Evolutionary conservation across 2,329 filamentous ascomycete species (phyloP).

Genomic region (Paraphaeosphaeria minitans): DNA sequence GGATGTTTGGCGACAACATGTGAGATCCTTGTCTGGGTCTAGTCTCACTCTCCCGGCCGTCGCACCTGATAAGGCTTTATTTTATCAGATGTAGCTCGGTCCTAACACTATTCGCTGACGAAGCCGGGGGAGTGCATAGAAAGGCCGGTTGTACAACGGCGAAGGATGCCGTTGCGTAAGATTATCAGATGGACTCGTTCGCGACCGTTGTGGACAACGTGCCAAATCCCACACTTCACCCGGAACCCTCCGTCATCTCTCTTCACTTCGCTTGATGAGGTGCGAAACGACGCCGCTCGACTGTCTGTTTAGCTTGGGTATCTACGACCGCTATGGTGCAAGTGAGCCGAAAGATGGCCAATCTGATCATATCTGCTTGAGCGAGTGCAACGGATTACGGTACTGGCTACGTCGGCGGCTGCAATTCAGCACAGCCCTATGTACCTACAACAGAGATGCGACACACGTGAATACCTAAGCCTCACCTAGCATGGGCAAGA

Average conservation of each 20-base stretch:
- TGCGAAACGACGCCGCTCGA: background rate
- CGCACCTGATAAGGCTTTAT: constrained; percentile 17
- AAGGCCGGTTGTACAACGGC: background rate
- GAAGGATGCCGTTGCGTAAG: constrained; percentile 11
- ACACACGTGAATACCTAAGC: background rate
- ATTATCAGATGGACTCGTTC: constrained; percentile 3
- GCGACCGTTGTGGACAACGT: background rate
- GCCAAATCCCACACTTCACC: background rate
- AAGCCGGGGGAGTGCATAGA: background rate
- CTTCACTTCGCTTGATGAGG: background rate
- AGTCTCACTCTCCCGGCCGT: background rate
- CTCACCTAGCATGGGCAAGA: background rate
- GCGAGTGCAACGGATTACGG: background rate
- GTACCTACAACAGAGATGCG: background rate
- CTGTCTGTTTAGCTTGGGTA: background rate
- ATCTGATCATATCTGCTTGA: background rate
- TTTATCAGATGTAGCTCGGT: constrained; percentile 17
- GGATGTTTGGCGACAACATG: background rate
- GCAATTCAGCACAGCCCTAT: no score
- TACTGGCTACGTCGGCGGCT: background rate
- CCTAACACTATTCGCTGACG: background rate
- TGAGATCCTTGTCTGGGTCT: background rate
- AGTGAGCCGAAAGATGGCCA: constrained; percentile 1
- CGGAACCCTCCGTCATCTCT: background rate
- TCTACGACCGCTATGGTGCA: background rate